A percentile compares a stretch with the other conserved stretches of the same genome.
These are phyloP conservation scores for Aspergillus awamori DNA, from an alignment of 2,329 filamentous ascomycete genomes.

Conservation along the genomic window DNA sequence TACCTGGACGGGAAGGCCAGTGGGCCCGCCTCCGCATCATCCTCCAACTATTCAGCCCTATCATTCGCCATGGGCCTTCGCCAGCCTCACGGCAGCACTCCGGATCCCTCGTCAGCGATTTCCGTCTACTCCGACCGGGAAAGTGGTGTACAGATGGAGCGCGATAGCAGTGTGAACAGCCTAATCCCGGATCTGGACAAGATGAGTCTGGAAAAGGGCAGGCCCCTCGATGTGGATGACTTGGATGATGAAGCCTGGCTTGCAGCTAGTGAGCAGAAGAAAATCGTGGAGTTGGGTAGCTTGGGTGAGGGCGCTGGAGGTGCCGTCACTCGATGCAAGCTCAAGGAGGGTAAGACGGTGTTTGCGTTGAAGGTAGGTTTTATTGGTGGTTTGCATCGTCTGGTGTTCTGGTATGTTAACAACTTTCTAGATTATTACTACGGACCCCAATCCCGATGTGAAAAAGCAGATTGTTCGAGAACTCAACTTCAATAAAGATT, in stretches of 20 bases:
- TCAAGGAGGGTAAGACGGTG: constrained; percentile 89
- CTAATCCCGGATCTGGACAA: constrained; percentile 78
- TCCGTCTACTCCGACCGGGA: constrained; percentile 82
- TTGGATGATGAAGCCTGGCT: constrained; percentile 94
- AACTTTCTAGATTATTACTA: constrained; percentile 80
- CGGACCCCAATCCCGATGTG: constrained; percentile 94
- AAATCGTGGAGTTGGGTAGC: constrained; percentile 85
- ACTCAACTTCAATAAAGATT: constrained; percentile 96
- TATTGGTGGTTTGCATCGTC: neutral
- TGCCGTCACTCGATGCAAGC: constrained; percentile 85
- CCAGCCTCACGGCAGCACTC: constrained; percentile 65
- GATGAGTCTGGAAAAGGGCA: constrained; percentile 77
- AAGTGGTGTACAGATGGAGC: constrained; percentile 74
- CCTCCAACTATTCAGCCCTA: constrained; percentile 81
- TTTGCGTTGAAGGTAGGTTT: constrained; percentile 86
- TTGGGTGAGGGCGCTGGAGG: constrained; percentile 94
- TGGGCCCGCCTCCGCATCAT: constrained; percentile 80
- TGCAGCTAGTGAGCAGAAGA: constrained; percentile 84
- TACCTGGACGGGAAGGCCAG: constrained; percentile 73
- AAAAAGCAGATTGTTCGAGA: constrained; percentile 98
- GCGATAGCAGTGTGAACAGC: constrained; percentile 77
- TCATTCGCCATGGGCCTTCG: constrained; percentile 76
- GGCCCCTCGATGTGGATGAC: constrained; percentile 87
- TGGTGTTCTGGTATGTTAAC: constrained; percentile 14
- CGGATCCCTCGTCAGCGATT: constrained; percentile 86